Base-by-base conservation (phyloP, 306 rosid genomes). In the Betula pendula region DNA sequence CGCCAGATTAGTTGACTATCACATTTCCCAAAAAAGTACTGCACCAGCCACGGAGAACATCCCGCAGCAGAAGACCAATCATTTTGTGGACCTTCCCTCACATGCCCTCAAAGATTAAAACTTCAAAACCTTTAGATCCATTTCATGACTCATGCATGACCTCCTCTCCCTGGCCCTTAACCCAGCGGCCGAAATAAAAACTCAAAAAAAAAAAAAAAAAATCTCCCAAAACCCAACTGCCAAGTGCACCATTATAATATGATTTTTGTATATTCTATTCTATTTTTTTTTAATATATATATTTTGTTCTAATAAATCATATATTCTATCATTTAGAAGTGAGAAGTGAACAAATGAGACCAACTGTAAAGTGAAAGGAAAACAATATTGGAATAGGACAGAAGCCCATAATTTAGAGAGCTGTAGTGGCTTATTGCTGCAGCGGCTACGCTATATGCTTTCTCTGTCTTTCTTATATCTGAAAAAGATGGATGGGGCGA, bases 31-130 rank as follows among this genome's bases (percentile, higher is more conserved):
- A 73, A 74, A 60, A 45, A 6, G 35, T 1, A 51, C 27, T 31
- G 49, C 12, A 22, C 17, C 13, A 4, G 38, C 22, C 44, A 33
- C 40, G 68, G 15, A 52, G 9, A 43, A 38, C 67, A 38, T 13
- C 22, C 47, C 27, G 43, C 72, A 80, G 59, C 80, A 60, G 45
- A 12, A 60, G 8, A 70, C 20, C 49, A 75, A 76, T 81, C 65
- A 76, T 81, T 76, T 6, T 20, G 67, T 55, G 59, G 85, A 17
- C 75, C 79, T 68, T 44, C 6, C 22, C 24, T 55, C 79, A 80
- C 83, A 55, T 80, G 83, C 83, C 52, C 38, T 73, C 43, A 12
- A 47, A 27, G 65, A 10, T 9, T 8, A 29, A 8, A 62, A 33
- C 42, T 6, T 38, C 42, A 38, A 38, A 38, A 38, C 8, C 42